A percentile compares a stretch with the other conserved stretches of the same genome.
Conservation (phyloP, 345 rosid species). For the Salix viminalis region DNA sequence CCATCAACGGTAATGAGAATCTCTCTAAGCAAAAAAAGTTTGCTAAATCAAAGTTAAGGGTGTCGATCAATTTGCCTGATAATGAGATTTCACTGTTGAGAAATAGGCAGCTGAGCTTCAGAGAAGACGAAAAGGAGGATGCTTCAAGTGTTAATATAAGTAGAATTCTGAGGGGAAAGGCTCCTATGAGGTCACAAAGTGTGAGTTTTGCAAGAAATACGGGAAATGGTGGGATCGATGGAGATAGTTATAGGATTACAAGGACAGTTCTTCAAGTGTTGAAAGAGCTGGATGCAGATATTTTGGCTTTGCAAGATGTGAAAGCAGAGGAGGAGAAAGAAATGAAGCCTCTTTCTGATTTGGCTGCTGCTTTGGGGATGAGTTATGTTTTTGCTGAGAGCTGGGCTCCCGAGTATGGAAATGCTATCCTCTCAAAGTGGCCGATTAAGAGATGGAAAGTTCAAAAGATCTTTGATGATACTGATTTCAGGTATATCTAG, state of each 20-base stretch:
- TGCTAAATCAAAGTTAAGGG: constrained; percentile 73
- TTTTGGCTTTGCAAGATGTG: constrained; percentile 85
- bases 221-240: constrained; percentile 8
- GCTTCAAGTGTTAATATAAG: constrained; percentile 11
- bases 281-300: constrained; percentile 76
- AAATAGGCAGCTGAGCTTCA: constrained; percentile 54
- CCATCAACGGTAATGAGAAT: constrained; percentile 22
- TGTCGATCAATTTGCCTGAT: constrained; percentile 86
- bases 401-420: constrained; percentile 99
- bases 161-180: constrained; percentile 35
- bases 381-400: constrained; percentile 88
- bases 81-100: constrained; percentile 76
- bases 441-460: constrained; percentile 67
- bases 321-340: constrained; percentile 89
- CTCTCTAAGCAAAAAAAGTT: constrained; percentile 50
- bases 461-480: constrained; percentile 78
- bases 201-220: constrained; percentile 25
- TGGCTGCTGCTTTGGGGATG: constrained; percentile 85
- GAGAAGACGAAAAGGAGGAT: constrained; percentile 39
- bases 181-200: constrained; percentile 33
- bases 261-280: constrained; percentile 70
- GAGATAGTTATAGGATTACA: constrained; percentile 30
- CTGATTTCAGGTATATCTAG: constrained; percentile 66
- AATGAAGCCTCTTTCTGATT: constrained; percentile 93
- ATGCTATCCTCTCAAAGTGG: constrained; percentile 85